Evolutionary conservation across 192 early-diverging fungal genomes (phyloP).

Genomic region (Coemansia sp.): DNA sequence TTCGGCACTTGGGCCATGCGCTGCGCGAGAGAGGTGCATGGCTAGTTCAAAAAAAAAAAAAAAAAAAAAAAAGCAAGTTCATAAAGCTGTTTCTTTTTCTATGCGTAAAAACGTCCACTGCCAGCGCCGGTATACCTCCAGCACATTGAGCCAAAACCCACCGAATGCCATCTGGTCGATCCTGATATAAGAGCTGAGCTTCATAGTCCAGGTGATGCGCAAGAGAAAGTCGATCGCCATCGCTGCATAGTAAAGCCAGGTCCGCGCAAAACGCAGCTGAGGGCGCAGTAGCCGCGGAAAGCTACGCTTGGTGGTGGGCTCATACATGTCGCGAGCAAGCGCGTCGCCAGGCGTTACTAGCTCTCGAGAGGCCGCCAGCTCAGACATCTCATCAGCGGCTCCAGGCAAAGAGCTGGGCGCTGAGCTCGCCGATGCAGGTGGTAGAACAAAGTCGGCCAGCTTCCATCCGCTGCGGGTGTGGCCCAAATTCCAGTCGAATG

Average conservation of each 20-base stretch:
- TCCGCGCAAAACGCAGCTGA: slow-evolving; percentile 62
- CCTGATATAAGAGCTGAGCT: slow-evolving; percentile 61
- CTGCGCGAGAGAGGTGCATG: neutral
- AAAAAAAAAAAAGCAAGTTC: neutral
- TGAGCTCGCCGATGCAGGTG: neutral
- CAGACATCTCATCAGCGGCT: slow-evolving; percentile 13
- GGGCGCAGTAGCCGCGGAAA: slow-evolving; percentile 59
- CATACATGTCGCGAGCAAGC: slow-evolving; percentile 5
- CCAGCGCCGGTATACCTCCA: slow-evolving; percentile 87
- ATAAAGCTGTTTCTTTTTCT: slow-evolving; percentile 58
- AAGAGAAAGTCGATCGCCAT: slow-evolving; percentile 78
- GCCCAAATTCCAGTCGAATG: slow-evolving; percentile 84
- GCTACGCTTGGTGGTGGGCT: slow-evolving; percentile 10
- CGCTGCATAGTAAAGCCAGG: slow-evolving; percentile 73
- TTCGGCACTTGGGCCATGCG: neutral
- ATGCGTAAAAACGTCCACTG: slow-evolving; percentile 93
- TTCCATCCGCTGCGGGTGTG: slow-evolving; percentile 34
- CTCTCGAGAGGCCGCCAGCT: neutral
- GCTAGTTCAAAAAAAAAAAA: neutral
- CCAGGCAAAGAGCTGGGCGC: neutral
- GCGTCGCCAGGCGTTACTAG: slow-evolving; percentile 20
- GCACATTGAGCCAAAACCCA: slow-evolving; percentile 72
- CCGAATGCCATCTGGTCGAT: slow-evolving; percentile 66
- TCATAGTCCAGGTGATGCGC: slow-evolving; percentile 84
- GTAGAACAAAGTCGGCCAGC: slow-evolving; percentile 28